Conservation (phyloP, 441 rosid genomes). For the Arabidopsis lyrata region DNA sequence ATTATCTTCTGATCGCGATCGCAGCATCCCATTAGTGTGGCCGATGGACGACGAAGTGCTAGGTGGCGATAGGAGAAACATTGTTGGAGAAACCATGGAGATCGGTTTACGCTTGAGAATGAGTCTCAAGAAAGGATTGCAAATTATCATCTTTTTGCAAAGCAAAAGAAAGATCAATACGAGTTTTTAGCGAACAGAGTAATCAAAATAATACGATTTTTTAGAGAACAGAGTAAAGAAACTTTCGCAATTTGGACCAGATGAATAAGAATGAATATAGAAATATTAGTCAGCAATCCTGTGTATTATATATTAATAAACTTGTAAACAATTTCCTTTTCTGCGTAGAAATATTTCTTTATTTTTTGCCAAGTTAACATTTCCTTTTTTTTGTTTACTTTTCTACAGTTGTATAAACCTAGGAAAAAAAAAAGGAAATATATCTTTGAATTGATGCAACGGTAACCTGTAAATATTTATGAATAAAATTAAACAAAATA, state of each 20-base stretch:
- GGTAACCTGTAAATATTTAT: neutral
- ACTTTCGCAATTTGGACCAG: no score
- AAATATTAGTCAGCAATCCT: neutral
- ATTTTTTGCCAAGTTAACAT: neutral
- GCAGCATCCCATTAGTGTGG: neutral
- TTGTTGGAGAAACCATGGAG: neutral
- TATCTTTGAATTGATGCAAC: neutral
- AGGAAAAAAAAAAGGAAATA: neutral
- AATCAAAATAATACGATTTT: neutral
- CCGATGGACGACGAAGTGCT: neutral
- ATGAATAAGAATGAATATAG: neutral
- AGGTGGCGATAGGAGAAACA: neutral
- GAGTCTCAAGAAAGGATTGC: neutral
- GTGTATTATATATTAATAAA: neutral
- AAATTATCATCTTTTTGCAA: neutral
- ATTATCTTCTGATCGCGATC: conserved; percentile 10
- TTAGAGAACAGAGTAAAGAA: neutral
- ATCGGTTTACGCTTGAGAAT: neutral
- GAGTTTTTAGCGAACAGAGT: neutral
- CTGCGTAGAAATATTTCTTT: no score
- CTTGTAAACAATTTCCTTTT: neutral
- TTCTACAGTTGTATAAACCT: neutral
- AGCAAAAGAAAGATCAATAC: neutral
- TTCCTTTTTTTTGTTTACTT: neutral
- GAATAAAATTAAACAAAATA: neutral